Evolutionary conservation across 805 yeast genomes (phyloP), one percentile per base, ranked within the genome.

Genomic region (Debaryomyces hansenii): DNA sequence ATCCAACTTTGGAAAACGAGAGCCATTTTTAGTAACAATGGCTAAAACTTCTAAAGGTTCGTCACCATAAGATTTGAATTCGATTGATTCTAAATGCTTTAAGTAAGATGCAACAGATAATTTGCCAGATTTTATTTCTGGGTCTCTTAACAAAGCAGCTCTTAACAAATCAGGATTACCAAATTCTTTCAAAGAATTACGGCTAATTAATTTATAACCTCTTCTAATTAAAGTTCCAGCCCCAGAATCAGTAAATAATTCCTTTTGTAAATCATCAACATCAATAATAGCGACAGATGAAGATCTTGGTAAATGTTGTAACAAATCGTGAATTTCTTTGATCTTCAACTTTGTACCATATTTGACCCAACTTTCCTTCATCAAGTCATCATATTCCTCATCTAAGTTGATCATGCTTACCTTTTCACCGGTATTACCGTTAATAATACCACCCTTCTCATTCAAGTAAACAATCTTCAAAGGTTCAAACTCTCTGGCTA

Each of bases 141-240:
- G 79, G 63, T 90, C 96, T 66, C 90, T 80, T 58, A 79, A 78
- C 50, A 94, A 76, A 16, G 90, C 94, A 41, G 77, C 64, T 69
- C 96, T 81, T 56, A 94, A 79, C 44, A 82, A 71, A 61, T 88
- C 96, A n/a, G 89, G 80, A 49, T 84, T 81, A 31, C 73, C 64
- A 64, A 91, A 87, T 51, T 87, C 92, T 33, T 74, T 69, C 45
- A 90, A 71, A 18, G 86, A 79, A 59, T 81, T 78, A 64, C 90
- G 83, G 59, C 82, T 84, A 47, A 85, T 66, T 55, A 94, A 78
- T 71, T 89, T 90, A 74, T 92, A 89, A 52, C 99, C 99, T 69
- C 99, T 84, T 79, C 99, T 87, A 59, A 94, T 90, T 74, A 94
- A 78, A 39, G 99, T 94, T 63, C 99, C 99, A 27, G 99, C 99